Base-by-base conservation (phyloP, 106 monocot species). In the Dendrobium chrysotoxum region DNA sequence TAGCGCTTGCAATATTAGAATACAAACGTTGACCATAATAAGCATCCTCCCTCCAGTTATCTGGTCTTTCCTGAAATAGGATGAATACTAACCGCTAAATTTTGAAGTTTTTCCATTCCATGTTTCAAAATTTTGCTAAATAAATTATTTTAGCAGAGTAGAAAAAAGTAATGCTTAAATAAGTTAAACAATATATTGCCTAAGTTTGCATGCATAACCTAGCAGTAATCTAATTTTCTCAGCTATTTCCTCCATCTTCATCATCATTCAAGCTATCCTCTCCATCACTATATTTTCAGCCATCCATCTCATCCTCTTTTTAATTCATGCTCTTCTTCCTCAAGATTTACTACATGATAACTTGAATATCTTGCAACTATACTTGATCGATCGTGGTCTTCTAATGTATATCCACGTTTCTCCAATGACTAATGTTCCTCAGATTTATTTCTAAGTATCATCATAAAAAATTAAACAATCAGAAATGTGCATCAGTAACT, bases 1-100 rank as follows among this genome's bases (percentile, higher is more conserved):
- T 92, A 28, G 92, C 88, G 45, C 44, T 81, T 45, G 95, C 98
- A 28, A 92, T 89, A 53, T 82, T 78, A 41, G 75, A 85, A 81
- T 90, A 95, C 81, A 71, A 55, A 9, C 20, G 77, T 61, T 95
- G 95, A 64, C 72, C 98, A 77, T 87, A 86, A 75, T 40, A 23
- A 18, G 92, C 98, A 70, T 81, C 35, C 10, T 95, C 81, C 70
- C 91, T 78, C 98, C 98, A 99, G 80, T 95, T 98, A 80, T 98
- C 92, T n/a, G 57, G 78, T 1, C 98, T 89, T 79, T 99, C 98
- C 98, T 99, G 84, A 26, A 79, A 76, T 76, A 47, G 7, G 5
- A 42, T 41, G 39, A 40, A 16, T 7, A 41, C 13, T 30, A 70
- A 35, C 30, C 5, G 15, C 35, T 70, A 30, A 70, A 70, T 35